Percentiles rank a stretch among this genome's conserved stretches.
phyloP scores from a whole-genome alignment of 2,329 filamentous ascomycete genomes.

The Thielaviopsis musarum region DNA sequence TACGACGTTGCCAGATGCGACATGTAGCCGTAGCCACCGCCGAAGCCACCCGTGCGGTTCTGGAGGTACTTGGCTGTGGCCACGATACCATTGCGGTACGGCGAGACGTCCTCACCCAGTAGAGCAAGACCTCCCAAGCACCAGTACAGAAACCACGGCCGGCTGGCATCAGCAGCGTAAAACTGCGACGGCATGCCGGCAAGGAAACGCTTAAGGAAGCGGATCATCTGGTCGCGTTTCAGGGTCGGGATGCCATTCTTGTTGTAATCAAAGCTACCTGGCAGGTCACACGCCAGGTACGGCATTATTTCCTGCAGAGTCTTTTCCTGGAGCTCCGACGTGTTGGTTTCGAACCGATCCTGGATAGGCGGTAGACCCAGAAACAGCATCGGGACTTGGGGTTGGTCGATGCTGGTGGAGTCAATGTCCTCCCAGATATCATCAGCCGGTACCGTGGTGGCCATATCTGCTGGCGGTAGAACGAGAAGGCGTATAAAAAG shows the following conservation, averaged over 20 bases:
- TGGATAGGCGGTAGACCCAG: constrained; percentile 41
- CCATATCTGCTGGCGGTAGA: neutral
- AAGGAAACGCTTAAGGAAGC: constrained; percentile 43
- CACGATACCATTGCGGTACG: constrained; percentile 53
- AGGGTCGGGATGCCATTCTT: constrained; percentile 57
- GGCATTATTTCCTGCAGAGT: constrained; percentile 54
- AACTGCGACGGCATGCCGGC: constrained; percentile 51
- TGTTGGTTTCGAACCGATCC: constrained; percentile 50
- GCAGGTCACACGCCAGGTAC: constrained; percentile 33
- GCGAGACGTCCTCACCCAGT: constrained; percentile 54
- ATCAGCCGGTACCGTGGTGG: neutral
- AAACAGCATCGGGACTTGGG: constrained; percentile 37
- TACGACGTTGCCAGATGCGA: constrained; percentile 85
- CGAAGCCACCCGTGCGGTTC: constrained; percentile 71
- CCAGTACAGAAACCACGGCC: constrained; percentile 95
- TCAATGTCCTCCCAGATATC: constrained; percentile 12
- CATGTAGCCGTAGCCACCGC: constrained; percentile 78
- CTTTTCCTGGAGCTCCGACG: constrained; percentile 49
- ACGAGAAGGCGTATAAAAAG: no score
- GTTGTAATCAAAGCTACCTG: constrained; percentile 42
- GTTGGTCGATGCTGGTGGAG: neutral
- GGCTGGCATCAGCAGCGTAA: constrained; percentile 63
- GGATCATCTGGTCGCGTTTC: constrained; percentile 43
- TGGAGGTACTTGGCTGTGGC: constrained; percentile 68
- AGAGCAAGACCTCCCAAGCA: constrained; percentile 57